A percentile compares a stretch with the other conserved stretches of the same genome.
These are phyloP conservation scores for Microdochium bolleyi DNA, from an alignment of 2,329 filamentous ascomycete species.

Conservation along the genomic window DNA sequence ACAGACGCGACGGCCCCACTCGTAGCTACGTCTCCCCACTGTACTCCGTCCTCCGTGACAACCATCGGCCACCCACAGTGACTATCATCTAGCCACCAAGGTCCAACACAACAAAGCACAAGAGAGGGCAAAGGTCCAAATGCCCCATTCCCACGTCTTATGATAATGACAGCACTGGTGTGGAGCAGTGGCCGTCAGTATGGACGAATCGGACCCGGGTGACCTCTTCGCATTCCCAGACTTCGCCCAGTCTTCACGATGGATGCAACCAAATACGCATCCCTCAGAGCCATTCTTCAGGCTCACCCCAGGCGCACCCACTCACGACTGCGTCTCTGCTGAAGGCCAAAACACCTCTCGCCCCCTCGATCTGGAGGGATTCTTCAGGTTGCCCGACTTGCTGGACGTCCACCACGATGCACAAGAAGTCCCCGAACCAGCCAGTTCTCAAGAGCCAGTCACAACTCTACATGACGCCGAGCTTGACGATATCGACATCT, in stretches of 20 bases:
- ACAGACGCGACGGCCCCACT: not conserved
- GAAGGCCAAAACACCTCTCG: not conserved
- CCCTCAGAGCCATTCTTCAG: conserved; percentile 33
- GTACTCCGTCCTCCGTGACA: not conserved
- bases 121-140: no score
- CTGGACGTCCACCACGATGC: conserved; percentile 10
- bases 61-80: no score
- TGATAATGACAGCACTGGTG: not conserved
- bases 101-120: no score
- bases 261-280: conserved; percentile 26
- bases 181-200: conserved; percentile 10
- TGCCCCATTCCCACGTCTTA: not conserved
- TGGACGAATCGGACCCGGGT: conserved; percentile 34
- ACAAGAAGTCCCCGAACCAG: not conserved
- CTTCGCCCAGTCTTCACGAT: conserved; percentile 48
- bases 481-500: conserved; percentile 15
- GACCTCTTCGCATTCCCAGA: conserved; percentile 58
- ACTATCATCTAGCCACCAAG: no score
- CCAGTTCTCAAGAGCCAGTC: conserved; percentile 1
- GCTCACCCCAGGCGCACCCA: conserved; percentile 23
- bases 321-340: conserved; percentile 4
- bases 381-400: conserved; percentile 32
- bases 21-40: not conserved
- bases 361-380: conserved; percentile 16
- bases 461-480: conserved; percentile 12